phyloP scores from a whole-genome alignment of 495 filamentous ascomycete species.

The Annulohypoxylon maeteangense region DNA sequence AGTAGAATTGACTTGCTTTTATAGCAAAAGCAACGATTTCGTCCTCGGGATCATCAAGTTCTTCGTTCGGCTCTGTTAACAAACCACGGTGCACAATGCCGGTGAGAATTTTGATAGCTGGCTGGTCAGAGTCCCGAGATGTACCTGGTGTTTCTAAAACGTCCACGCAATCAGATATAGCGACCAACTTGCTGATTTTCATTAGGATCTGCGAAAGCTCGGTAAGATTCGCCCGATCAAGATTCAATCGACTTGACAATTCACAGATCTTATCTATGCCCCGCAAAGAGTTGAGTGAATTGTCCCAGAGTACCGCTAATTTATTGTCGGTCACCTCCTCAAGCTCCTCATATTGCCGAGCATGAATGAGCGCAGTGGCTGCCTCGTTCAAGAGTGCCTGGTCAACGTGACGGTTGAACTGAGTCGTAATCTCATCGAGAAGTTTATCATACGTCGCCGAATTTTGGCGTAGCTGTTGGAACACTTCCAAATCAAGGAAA shows the following conservation, averaged over 20 bases:
- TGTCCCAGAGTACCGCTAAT: conserved; percentile 85
- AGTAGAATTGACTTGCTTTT: conserved; percentile 82
- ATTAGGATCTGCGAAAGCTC: conserved; percentile 82
- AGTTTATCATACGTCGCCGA: conserved; percentile 81
- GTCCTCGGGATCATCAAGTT: conserved; percentile 75
- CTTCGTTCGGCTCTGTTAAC: conserved; percentile 69
- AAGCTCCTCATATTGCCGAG: conserved; percentile 84
- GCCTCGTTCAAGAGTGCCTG: conserved; percentile 87
- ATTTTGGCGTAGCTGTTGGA: conserved; percentile 89
- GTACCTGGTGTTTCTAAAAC: conserved; percentile 73
- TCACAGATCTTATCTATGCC: conserved; percentile 74
- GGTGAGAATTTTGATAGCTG: conserved; percentile 75
- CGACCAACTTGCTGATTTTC: conserved; percentile 84
- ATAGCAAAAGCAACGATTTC: conserved; percentile 78
- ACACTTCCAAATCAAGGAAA: conserved; percentile 84
- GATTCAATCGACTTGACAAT: conserved; percentile 68
- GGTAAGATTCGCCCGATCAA: conserved; percentile 68
- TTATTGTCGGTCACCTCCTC: conserved; percentile 85
- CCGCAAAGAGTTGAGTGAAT: conserved; percentile 74
- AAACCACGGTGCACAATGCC: conserved; percentile 73
- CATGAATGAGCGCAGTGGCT: conserved; percentile 82
- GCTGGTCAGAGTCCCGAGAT: conserved; percentile 55
- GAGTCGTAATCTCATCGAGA: conserved; percentile 91
- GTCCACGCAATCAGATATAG: conserved; percentile 78
- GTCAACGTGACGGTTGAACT: conserved; percentile 91